Conservation (phyloP, 129 eudicot genomes). For the Escallonia herrerae region DNA sequence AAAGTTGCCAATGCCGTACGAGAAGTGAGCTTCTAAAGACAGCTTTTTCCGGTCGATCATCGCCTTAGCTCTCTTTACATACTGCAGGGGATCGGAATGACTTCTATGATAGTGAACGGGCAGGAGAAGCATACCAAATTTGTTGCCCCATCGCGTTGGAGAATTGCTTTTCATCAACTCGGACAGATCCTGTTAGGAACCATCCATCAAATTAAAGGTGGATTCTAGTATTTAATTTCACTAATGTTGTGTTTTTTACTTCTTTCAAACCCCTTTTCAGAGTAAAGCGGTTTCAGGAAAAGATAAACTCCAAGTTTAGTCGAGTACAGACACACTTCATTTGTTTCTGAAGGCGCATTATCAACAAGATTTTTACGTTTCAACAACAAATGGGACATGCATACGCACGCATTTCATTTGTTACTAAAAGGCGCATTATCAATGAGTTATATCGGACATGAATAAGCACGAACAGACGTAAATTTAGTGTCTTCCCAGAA, state of each 20-base stretch:
- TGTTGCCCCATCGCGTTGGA: slow-evolving; percentile 62
- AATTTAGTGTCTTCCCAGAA: neutral
- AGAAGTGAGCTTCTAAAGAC: slow-evolving; percentile 55
- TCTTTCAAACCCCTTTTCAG: too few relatives aligned
- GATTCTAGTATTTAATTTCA: neutral
- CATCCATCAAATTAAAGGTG: neutral
- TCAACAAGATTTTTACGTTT: too few relatives aligned
- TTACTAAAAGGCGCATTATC: too few relatives aligned
- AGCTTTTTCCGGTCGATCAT: slow-evolving; percentile 75
- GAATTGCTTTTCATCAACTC: slow-evolving; percentile 40
- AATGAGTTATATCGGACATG: neutral
- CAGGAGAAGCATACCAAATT: slow-evolving; percentile 57
- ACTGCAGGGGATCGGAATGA: slow-evolving; percentile 42
- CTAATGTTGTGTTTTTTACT: neutral
- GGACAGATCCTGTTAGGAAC: slow-evolving; percentile 37
- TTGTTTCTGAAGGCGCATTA: too few relatives aligned
- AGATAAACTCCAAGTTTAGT: neutral
- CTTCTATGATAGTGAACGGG: slow-evolving; percentile 53
- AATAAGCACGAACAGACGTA: neutral
- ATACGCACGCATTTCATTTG: too few relatives aligned
- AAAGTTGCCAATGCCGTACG: slow-evolving; percentile 37
- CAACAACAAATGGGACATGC: too few relatives aligned
- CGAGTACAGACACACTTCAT: neutral
- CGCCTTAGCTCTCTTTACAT: slow-evolving; percentile 47
- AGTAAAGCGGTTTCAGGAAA: too few relatives aligned